Base-by-base conservation (phyloP, 306 rosid species). In the Cicer bijugum region DNA sequence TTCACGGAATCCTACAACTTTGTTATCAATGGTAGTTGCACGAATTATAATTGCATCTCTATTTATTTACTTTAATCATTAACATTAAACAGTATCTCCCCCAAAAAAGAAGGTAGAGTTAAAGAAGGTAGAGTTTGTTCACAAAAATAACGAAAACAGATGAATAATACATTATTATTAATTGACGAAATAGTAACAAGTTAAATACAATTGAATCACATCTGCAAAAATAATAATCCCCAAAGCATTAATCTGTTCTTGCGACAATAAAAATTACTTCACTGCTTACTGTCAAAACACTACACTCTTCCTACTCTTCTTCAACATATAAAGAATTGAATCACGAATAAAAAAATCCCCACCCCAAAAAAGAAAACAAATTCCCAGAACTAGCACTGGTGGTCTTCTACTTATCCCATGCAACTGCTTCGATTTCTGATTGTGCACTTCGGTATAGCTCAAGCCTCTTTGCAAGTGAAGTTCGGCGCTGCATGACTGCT, bases 381-480 rank as follows among this genome's bases (percentile, higher is more conserved):
- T 23, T 38, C 35, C 0, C 6, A 60, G 53, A 66, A 58, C 43
- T 50, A 33, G 52, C 58, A 17, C 1, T 35, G 42, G 12, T 74
- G 28, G 60, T 48, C 63, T 15, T 75, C 92, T 91, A 94, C 88
- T 92, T 95, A 0, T 97, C 84, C 99, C 99, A 95, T 55, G 96
- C 99, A 72, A 90, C 99, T 1, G 97, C 82, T 72, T 95, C 99
- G 14, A 95, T 92, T 7, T 95, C 99, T 7, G 89, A 15, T 72
- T 91, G 99, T 11, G 99, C 99, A 59, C 93, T 87, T 83, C 99
- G 83, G 86, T 95, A 95, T 44, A 95, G 71, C 82, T 95, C 99
- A 75, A 95, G 85, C 85, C 97, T 95, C 88, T 81, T 92, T 9
- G 97, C 83, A 0, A 95, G 83, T 53, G 87, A 84, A 52, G 86